These are phyloP conservation scores for Hymenoscyphus linearis DNA, from an alignment of 2,329 filamentous ascomycete species.

Conservation along the genomic window DNA sequence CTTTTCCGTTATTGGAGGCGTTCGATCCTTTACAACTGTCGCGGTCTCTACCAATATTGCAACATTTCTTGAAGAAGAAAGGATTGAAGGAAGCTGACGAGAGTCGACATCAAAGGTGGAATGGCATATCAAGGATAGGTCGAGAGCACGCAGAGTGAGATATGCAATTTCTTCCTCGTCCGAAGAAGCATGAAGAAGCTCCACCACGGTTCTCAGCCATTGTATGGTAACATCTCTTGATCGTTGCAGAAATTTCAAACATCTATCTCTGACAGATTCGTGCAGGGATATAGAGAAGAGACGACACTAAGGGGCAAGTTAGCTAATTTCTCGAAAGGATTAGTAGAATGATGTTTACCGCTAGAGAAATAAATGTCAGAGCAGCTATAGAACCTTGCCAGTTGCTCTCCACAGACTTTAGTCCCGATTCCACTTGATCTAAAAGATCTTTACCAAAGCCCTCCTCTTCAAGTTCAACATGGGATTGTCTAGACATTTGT, in stretches of 20 bases:
- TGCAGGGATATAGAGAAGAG: background rate
- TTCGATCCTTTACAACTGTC: slow-evolving; percentile 34
- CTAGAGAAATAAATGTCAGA: slow-evolving; percentile 31
- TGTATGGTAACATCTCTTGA: slow-evolving; percentile 33
- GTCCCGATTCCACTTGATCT: slow-evolving; percentile 27
- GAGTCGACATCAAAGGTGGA: slow-evolving; percentile 40
- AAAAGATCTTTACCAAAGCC: slow-evolving; percentile 34
- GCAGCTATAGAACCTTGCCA: slow-evolving; percentile 44
- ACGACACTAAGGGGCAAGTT: background rate
- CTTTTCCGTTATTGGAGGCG: slow-evolving; percentile 25
- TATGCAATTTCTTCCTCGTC: background rate
- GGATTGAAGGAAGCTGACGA: slow-evolving; percentile 23
- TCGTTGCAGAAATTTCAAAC: slow-evolving; percentile 30
- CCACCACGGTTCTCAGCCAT: slow-evolving; percentile 34
- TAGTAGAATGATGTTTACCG: too few relatives aligned
- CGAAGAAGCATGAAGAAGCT: background rate
- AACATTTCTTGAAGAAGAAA: slow-evolving; percentile 27
- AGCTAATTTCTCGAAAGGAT: too few relatives aligned
- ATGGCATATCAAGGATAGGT: slow-evolving; percentile 37
- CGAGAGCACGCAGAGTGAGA: background rate
- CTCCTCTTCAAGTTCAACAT: slow-evolving; percentile 33
- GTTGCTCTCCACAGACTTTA: slow-evolving; percentile 39
- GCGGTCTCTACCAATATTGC: slow-evolving; percentile 35
- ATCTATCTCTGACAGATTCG: slow-evolving; percentile 2
- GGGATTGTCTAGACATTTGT: slow-evolving; percentile 29